Evolutionary conservation across 768 basidiomycete genomes (phyloP).

Genomic region (Pleurotus tuber-regium): DNA sequence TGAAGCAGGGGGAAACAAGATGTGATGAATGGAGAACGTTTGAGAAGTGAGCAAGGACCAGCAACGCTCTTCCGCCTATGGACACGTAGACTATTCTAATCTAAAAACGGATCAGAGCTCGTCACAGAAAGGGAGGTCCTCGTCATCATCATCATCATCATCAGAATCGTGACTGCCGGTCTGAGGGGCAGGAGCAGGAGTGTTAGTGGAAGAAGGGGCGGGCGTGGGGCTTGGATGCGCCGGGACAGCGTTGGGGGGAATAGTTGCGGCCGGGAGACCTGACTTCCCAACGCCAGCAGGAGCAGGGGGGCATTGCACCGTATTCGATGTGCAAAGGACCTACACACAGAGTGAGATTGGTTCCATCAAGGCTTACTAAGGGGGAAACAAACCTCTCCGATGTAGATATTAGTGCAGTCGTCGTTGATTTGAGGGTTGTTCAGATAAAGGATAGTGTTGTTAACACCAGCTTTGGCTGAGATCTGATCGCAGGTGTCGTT

Average conservation of each 20-base stretch:
- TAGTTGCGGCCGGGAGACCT: not conserved
- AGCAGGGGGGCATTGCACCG: not conserved
- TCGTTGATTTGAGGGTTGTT: constrained; percentile 77
- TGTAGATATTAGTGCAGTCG: constrained; percentile 64
- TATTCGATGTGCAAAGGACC: not conserved
- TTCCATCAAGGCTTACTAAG: not conserved
- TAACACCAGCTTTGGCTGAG: constrained; percentile 34
- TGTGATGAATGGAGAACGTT: not conserved
- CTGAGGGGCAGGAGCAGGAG: not conserved
- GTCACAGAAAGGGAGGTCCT: constrained; percentile 14
- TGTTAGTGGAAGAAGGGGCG: not conserved
- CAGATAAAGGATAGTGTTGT: constrained; percentile 47
- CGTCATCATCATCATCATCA: constrained; percentile 31
- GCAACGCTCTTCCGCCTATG: no score
- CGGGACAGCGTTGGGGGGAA: constrained; percentile 4
- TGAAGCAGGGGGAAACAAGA: no score
- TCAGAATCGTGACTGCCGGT: no score
- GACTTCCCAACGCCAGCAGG: not conserved
- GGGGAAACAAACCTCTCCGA: constrained; percentile 58
- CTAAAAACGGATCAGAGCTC: constrained; percentile 10
- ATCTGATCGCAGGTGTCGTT: constrained; percentile 64
- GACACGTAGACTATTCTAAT: not conserved
- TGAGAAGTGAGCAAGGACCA: not conserved
- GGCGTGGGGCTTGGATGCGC: not conserved
- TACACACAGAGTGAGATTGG: not conserved